phyloP scores from a whole-genome alignment of 805 yeast species.

The Metschnikowia baotianmanensis region DNA sequence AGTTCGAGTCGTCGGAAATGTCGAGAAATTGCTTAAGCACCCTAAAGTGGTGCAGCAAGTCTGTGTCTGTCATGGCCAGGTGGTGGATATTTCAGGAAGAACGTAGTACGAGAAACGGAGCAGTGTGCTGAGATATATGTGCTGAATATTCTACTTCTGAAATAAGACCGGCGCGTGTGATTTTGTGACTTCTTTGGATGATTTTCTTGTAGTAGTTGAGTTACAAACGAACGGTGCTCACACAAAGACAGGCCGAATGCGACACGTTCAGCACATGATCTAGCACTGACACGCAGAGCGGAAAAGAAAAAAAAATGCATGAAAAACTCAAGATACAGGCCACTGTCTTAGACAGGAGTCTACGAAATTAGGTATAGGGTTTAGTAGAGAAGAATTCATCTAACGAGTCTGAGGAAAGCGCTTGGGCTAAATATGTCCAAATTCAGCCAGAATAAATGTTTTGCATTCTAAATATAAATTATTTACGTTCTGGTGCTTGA shows the following conservation, averaged over 20 bases:
- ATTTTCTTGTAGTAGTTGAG: not conserved
- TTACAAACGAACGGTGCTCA: not conserved
- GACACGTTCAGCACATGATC: slow-evolving; percentile 3
- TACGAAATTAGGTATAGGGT: too few relatives aligned
- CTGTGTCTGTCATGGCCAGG: slow-evolving; percentile 20
- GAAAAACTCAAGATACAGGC: not conserved
- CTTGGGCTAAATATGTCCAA: too few relatives aligned
- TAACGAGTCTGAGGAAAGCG: too few relatives aligned
- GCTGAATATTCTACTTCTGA: not conserved
- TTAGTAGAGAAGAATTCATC: too few relatives aligned
- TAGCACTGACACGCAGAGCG: not conserved
- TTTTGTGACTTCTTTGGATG: not conserved
- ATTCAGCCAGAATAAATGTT: too few relatives aligned
- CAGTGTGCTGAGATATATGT: not conserved
- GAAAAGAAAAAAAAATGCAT: not conserved
- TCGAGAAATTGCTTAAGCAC: slow-evolving; percentile 51
- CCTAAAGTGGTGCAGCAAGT: slow-evolving; percentile 45
- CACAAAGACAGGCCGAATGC: slow-evolving; percentile 7
- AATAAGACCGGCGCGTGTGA: too few relatives aligned
- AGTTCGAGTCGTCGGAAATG: slow-evolving; percentile 43
- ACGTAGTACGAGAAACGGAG: not conserved
- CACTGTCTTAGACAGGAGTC: not conserved
- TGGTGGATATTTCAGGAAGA: not conserved
- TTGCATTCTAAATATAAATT: too few relatives aligned
- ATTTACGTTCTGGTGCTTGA: too few relatives aligned